phyloP scores from a whole-genome alignment of 140 eudicot genomes.

The Erigeron philadelphicus region DNA sequence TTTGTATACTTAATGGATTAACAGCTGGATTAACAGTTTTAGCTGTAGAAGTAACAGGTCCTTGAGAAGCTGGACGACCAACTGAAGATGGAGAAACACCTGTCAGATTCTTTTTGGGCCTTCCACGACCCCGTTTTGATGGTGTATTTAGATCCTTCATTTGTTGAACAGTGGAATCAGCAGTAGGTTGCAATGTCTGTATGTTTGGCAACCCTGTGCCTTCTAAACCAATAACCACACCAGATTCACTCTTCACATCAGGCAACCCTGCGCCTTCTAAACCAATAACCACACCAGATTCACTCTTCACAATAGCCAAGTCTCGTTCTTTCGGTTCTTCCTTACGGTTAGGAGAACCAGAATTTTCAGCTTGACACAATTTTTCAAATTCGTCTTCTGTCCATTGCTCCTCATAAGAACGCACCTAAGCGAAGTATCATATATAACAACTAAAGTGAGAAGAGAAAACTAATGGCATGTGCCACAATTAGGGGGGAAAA shows the following conservation, averaged over 20 bases:
- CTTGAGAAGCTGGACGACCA: conserved; percentile 34
- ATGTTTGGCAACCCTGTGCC: conserved; percentile 22
- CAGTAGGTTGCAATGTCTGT: conserved; percentile 32
- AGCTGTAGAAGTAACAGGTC: conserved; percentile 28
- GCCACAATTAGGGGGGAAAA: not conserved
- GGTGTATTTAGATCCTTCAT: conserved; percentile 54
- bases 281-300: conserved; percentile 33
- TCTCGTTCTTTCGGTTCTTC: conserved; percentile 49
- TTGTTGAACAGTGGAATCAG: conserved; percentile 25
- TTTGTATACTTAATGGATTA: conserved; percentile 23
- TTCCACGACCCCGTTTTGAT: conserved; percentile 83
- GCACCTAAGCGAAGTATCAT: conserved; percentile 49
- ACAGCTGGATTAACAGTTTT: conserved; percentile 28
- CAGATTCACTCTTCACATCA: conserved; percentile 21
- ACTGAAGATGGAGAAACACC: conserved; percentile 39
- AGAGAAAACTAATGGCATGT: not conserved
- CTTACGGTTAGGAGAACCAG: conserved; percentile 47
- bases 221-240: conserved; percentile 33
- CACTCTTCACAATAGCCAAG: conserved; percentile 26
- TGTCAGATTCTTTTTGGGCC: conserved; percentile 56
- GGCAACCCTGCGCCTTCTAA: conserved; percentile 29
- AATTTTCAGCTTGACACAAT: conserved; percentile 76
- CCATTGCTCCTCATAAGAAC: conserved; percentile 99
- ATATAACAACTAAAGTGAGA: conserved; percentile 3
- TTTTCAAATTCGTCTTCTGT: conserved; percentile 96